Evolutionary conservation across 1,284 basidiomycete species (phyloP), one percentile per base, ranked within the genome.

Genomic region (Peniophora sp.): DNA sequence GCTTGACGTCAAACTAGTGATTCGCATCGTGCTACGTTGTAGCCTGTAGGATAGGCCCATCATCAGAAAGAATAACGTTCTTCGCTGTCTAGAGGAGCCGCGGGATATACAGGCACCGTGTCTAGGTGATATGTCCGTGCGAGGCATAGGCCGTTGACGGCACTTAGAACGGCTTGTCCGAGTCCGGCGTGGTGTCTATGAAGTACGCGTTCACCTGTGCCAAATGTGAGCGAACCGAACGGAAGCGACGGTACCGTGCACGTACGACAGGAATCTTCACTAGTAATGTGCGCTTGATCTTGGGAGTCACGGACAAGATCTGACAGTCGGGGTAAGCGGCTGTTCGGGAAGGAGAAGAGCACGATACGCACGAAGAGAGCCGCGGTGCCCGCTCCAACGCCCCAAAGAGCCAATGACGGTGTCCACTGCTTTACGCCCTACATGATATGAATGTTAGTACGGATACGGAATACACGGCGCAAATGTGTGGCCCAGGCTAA

Each of bases 161-260:
- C 39, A 46, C 58, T 75, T 74, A 91, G 72, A 90, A 89, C 2
- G 89, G 86, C 65, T 88, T 89, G 72, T 91, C 88, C 46, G 77
- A 85, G 45, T 79, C 79, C 16, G 86, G 89, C 0, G 75, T 85
- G 59, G 79, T 86, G 69, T 91, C 89, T 62, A 83, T 75, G 63
- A 77, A 90, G 69, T 88, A 87, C 52, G 59, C 67, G 23, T 79
- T 78, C 59, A 91, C 54, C 88, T 91, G 55, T 34, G 51, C 23
- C 22, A 22, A 14, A 9, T 16, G 12, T 35, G 16, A 39, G 27
- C 9, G 45, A 48, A 14, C 43, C 46, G 46, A 38, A 16, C 16
- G 50, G 27, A n/a, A 45, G 38, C 3, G 34, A 52, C 50, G 25
- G 38, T 8, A 6, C 16, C 16, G 19, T 8, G 8, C 6, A 63